Base-by-base conservation (phyloP, 768 basidiomycete species). In the Thelephora aurantiotincta region DNA sequence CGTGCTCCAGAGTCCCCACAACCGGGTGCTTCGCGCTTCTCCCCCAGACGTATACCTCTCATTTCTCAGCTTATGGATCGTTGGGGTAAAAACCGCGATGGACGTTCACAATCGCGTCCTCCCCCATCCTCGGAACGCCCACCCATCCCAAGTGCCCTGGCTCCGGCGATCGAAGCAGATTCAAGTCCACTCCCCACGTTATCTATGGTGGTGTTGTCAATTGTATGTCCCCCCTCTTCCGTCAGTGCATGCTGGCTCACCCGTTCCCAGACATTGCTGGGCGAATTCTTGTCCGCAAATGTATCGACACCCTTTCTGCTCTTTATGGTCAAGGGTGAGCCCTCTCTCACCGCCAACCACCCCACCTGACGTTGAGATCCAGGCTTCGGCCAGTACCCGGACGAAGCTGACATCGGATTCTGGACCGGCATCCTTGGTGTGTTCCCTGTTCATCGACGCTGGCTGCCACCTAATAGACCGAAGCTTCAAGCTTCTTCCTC, bases 231-330 rank as follows among this genome's bases (percentile, higher is more conserved):
- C 5, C 0, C 13, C 26, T 26, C 3, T 34, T 9, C 11, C 9
- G 5, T 43, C 20, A 12, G 22, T 0, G 13, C 14, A n/a, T 12
- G 23, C 33, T 19, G 23, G 22, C 23, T 43, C 26, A 35, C 48
- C 36, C 43, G 45, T 36, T 11, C 36, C 23, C 49, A 92, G 90
- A 85, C 85, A 4, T 85, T 96, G 82, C 75, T 97, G 11, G 91
- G 91, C 43, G 94, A 98, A 65, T 92, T 98, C 60, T 65, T 97
- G 37, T 87, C 81, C 3, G 93, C 96, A 18, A 94, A 94, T 61
- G 87, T 90, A 42, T 88, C 83, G 20, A 88, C 81, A 30, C 93
- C 92, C 6, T 96, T 94, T 61, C 64, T 97, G 47, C 67, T 97
- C 38, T 92, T 91, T 68, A 97, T 97, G 92, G 89, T 96, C 47